These are phyloP conservation scores for Rhodofomes roseus DNA, from an alignment of 1,284 basidiomycete species.

Conservation along the genomic window DNA sequence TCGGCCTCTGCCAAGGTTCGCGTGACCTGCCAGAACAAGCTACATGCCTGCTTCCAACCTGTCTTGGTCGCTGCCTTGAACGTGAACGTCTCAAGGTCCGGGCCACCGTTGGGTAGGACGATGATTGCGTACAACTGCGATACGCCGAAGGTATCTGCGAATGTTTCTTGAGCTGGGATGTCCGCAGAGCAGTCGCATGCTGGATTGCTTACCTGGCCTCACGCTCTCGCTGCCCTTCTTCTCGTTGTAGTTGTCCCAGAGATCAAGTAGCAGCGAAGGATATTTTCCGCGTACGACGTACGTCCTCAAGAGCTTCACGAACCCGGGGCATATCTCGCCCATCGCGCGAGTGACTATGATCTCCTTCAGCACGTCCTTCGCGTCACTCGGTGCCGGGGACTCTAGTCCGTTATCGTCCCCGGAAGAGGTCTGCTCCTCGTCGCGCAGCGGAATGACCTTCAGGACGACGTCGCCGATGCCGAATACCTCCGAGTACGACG, in stretches of 20 bases:
- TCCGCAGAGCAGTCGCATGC: neutral
- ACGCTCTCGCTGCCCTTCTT: slow-evolving; percentile 78
- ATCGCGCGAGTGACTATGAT: slow-evolving; percentile 83
- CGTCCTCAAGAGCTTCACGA: slow-evolving; percentile 75
- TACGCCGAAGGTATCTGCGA: slow-evolving; percentile 64
- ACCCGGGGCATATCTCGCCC: slow-evolving; percentile 69
- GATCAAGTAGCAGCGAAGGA: slow-evolving; percentile 68
- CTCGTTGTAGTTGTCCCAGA: slow-evolving; percentile 85
- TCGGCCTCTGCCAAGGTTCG: slow-evolving; percentile 80
- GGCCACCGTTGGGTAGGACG: slow-evolving; percentile 84
- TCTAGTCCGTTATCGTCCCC: slow-evolving; percentile 43
- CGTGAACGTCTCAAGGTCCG: slow-evolving; percentile 81
- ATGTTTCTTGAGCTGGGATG: neutral
- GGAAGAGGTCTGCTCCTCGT: slow-evolving; percentile 56
- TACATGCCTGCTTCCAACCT: slow-evolving; percentile 85
- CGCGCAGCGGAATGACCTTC: slow-evolving; percentile 79
- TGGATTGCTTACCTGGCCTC: slow-evolving; percentile 76
- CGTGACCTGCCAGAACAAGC: slow-evolving; percentile 88
- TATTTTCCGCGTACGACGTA: slow-evolving; percentile 87
- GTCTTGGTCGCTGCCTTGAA: slow-evolving; percentile 47
- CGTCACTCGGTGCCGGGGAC: slow-evolving; percentile 64
- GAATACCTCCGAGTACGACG: slow-evolving; percentile 97
- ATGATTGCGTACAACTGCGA: slow-evolving; percentile 87
- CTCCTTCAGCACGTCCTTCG: slow-evolving; percentile 81
- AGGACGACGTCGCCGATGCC: slow-evolving; percentile 81